Evolutionary conservation across 2,329 filamentous ascomycete species (phyloP).

Genomic region (Cercospora nicotianae): DNA sequence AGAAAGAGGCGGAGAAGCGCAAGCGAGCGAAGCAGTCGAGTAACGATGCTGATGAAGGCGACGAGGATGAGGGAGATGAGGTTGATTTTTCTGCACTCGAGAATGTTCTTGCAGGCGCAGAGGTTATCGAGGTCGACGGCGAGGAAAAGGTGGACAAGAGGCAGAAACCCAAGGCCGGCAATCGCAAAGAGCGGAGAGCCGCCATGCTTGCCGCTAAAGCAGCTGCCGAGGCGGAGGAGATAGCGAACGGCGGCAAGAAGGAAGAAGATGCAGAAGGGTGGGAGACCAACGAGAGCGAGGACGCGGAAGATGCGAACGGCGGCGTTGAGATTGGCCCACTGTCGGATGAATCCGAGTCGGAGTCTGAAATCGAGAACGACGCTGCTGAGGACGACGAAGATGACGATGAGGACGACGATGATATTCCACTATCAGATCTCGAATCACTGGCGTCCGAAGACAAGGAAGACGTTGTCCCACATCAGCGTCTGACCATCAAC

Average conservation of each 20-base stretch:
- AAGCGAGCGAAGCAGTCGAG: constrained; percentile 40
- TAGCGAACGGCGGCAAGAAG: constrained; percentile 38
- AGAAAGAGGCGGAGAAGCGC: constrained; percentile 59
- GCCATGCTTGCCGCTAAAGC: constrained; percentile 21
- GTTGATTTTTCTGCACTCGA: constrained; percentile 34
- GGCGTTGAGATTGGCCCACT: constrained; percentile 39
- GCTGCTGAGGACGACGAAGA: constrained; percentile 43
- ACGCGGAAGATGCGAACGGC: constrained; percentile 44
- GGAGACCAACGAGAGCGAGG: constrained; percentile 36
- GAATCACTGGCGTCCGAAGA: constrained; percentile 77
- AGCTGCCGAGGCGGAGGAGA: constrained; percentile 20
- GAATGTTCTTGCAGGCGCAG: constrained; percentile 32
- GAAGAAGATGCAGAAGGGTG: constrained; percentile 35
- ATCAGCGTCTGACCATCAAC: constrained; percentile 95
- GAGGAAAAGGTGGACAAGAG: constrained; percentile 8
- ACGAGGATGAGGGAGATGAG: constrained; percentile 35
- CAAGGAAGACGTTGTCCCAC: constrained; percentile 80
- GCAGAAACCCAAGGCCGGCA: constrained; percentile 22
- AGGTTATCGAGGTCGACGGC: constrained; percentile 28
- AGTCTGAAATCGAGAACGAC: constrained; percentile 39
- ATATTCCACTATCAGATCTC: constrained; percentile 85
- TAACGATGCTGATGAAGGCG: constrained; percentile 53
- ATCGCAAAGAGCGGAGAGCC: constrained; percentile 20
- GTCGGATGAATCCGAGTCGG: constrained; percentile 39
- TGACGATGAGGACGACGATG: constrained; percentile 60